Evolutionary conservation across 805 yeast genomes (phyloP).

Genomic region (Suhomyces xylopsoci): DNA sequence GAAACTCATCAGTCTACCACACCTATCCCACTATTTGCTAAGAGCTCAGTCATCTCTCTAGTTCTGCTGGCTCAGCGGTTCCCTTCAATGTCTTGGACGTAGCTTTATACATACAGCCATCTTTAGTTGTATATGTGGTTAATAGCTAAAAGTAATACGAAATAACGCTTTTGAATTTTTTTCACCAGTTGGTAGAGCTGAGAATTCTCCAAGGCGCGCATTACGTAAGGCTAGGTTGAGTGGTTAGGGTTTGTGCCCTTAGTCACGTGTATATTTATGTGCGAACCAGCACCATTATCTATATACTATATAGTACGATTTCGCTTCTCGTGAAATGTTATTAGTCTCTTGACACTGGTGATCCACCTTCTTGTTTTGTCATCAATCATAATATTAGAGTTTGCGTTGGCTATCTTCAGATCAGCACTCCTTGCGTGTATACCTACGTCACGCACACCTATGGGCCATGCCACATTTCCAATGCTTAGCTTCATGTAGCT

Average conservation of each 20-base stretch:
- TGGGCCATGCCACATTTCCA: slow-evolving; percentile 92
- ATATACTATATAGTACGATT: background rate
- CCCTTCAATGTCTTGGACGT: background rate
- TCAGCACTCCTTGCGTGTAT: slow-evolving; percentile 74
- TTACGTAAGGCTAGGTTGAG: background rate
- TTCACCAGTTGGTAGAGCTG: slow-evolving; percentile 1
- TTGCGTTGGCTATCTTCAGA: slow-evolving; percentile 45
- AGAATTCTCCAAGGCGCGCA: background rate
- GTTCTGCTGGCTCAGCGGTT: background rate
- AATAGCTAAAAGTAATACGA: slow-evolving; percentile 1
- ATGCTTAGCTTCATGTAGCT: slow-evolving; percentile 72
- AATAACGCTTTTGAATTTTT: slow-evolving; percentile 1
- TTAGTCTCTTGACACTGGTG: slow-evolving; percentile 65
- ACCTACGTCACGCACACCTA: slow-evolving; percentile 76
- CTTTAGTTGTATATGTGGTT: slow-evolving; percentile 13
- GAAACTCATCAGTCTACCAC: background rate
- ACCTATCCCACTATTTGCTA: background rate
- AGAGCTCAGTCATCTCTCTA: background rate
- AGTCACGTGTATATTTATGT: background rate
- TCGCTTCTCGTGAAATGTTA: slow-evolving; percentile 48
- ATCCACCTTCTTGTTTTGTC: slow-evolving; percentile 77
- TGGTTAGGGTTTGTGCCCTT: slow-evolving; percentile 3
- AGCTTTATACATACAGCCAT: slow-evolving; percentile 22
- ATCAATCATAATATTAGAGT: slow-evolving; percentile 75
- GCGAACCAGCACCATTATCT: background rate